Conservation (phyloP, 768 basidiomycete genomes). For the Amanita thiersii region DNA sequence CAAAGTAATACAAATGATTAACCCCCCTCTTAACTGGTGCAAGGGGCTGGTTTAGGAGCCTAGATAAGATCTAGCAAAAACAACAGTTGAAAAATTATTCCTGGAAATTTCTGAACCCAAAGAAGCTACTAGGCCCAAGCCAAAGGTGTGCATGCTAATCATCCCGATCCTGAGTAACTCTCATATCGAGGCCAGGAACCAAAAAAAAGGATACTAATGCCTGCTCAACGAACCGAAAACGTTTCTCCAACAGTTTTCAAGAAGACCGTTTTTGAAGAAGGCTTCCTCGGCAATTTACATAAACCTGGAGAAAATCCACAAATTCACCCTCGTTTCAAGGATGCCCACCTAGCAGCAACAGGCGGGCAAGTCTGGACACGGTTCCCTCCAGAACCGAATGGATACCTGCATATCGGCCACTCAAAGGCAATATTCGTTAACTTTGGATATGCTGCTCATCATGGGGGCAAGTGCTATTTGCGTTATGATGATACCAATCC, state of each 20-base stretch:
- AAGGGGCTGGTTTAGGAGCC: too few relatives aligned
- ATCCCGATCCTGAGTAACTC: background rate
- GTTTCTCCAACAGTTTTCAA: conserved; percentile 29
- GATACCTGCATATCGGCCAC: conserved; percentile 91
- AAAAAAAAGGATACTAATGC: conserved; percentile 32
- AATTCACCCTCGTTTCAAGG: conserved; percentile 65
- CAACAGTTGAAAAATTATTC: conserved; percentile 64
- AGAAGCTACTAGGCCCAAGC: conserved; percentile 55
- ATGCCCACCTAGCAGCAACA: conserved; percentile 75
- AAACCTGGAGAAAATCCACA: conserved; percentile 94
- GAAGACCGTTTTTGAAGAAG: conserved; percentile 84
- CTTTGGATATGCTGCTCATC: conserved; percentile 95
- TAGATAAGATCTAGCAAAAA: too few relatives aligned
- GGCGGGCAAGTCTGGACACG: conserved; percentile 85
- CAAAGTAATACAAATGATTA: too few relatives aligned
- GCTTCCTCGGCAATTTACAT: conserved; percentile 88
- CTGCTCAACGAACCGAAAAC: conserved; percentile 23
- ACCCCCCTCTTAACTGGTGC: too few relatives aligned
- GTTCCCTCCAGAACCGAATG: conserved; percentile 98
- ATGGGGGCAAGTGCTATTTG: conserved; percentile 89
- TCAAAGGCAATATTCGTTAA: conserved; percentile 98
- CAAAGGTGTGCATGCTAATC: conserved; percentile 37
- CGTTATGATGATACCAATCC: conserved; percentile 99
- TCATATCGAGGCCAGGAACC: conserved; percentile 27
- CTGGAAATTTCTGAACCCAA: conserved; percentile 65